Evolutionary conservation across 805 yeast species (phyloP), one percentile per base, ranked within the genome.

Genomic region (Tetrapisispora taiwanensis): DNA sequence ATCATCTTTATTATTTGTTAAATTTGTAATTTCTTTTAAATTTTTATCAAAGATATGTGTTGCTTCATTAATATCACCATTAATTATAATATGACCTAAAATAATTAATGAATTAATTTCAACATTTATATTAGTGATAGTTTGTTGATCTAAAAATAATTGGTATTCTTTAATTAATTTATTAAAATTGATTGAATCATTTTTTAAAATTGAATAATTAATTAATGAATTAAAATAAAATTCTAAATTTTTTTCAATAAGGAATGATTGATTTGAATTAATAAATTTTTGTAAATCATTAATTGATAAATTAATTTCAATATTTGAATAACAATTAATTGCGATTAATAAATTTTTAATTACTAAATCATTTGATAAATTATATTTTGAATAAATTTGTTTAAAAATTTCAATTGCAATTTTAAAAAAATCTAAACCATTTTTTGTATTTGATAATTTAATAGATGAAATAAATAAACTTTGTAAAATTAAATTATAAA

Each of bases 11-110:
- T 56, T 54, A 13, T 66, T 65, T 31, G 59, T 56, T 40, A 62
- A 60, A 19, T 59, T 53, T 52, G 67, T 68, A 51, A 69, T 70
- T 37, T 74, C 73, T 0, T 67, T 51, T 35, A 81, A 58, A 6
- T 81, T 65, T 34, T 70, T 65, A 54, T 81, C 84, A 52, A 83
- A 62, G 45, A 81, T 71, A 46, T 72, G 67, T 1, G 81, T 70
- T 3, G 86, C 79, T 34, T 72, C 51, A 8, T 67, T 65, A 31
- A 70, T 50, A 49, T 79, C 74, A 34, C 72, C 74, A 36, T 42
- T 42, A 18, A 75, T 73, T 42, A 66, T 63, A 12, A 78, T 68
- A 43, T 82, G 63, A 1, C 80, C 69, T 30, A 76, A 70, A 30
- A 81, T 67, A 46, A 78, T 62, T 36, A 66, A 59, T 1, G 76